Evolutionary conservation across 2,329 filamentous ascomycete genomes (phyloP).

Genomic region (Calonectria pseudoturangicola): DNA sequence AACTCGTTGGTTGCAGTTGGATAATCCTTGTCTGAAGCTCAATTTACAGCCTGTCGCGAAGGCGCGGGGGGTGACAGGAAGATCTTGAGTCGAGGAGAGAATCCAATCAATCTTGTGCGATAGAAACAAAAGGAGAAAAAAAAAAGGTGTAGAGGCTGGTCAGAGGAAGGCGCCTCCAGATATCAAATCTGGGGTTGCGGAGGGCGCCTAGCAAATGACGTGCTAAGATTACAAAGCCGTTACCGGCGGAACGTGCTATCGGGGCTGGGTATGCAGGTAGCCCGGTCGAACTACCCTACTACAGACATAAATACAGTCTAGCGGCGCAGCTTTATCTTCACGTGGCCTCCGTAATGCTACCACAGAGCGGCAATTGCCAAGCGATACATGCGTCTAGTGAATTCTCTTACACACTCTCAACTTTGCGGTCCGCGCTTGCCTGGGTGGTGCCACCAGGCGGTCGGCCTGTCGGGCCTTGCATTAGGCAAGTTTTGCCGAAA

Average conservation of each 20-base stretch:
- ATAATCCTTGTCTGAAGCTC: slow-evolving; percentile 8
- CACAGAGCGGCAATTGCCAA: slow-evolving; percentile 3
- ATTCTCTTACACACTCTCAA: slow-evolving; percentile 22
- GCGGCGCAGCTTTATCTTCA: slow-evolving; percentile 8
- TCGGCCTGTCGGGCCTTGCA: slow-evolving; percentile 22
- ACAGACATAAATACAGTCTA: slow-evolving; percentile 36
- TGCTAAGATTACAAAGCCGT: slow-evolving; percentile 56
- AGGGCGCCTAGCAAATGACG: slow-evolving; percentile 53
- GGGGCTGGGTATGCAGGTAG: slow-evolving; percentile 36
- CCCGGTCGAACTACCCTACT: slow-evolving; percentile 41
- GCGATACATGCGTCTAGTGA: slow-evolving; percentile 23
- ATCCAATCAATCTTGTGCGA: not conserved
- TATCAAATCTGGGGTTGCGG: slow-evolving; percentile 55
- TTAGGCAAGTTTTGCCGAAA: slow-evolving; percentile 35
- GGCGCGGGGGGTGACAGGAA: not conserved
- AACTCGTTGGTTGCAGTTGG: slow-evolving; percentile 6
- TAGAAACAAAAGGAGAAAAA: slow-evolving; percentile 5
- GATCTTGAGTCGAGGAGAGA: not conserved
- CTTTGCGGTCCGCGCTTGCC: slow-evolving; percentile 19
- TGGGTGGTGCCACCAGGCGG: slow-evolving; percentile 18
- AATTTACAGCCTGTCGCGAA: slow-evolving; percentile 11
- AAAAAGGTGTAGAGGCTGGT: slow-evolving; percentile 22
- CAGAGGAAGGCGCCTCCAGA: slow-evolving; percentile 35
- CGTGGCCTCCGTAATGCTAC: slow-evolving; percentile 4
- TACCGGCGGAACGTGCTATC: slow-evolving; percentile 51